Conservation (phyloP, 768 basidiomycete genomes). For the Leucocoprinus sp. region DNA sequence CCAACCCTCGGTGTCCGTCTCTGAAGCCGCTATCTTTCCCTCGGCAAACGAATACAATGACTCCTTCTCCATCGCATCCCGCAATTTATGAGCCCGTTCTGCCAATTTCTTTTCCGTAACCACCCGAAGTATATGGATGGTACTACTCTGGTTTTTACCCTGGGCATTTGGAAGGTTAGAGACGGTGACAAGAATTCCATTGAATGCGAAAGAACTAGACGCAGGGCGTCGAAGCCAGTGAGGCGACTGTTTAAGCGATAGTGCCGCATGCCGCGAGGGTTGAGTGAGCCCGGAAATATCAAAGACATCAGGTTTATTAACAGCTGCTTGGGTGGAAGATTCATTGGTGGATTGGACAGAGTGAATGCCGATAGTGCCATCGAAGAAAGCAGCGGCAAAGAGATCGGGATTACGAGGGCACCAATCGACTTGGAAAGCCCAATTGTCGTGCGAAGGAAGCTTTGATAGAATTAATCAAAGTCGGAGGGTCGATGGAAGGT, state of each 20-base stretch:
- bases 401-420: slow-evolving; percentile 84
- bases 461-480: slow-evolving; percentile 19
- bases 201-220: slow-evolving; percentile 82
- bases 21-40: slow-evolving; percentile 34
- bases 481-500: background rate
- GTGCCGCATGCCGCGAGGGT: slow-evolving; percentile 41
- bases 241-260: slow-evolving; percentile 90
- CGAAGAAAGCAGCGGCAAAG: slow-evolving; percentile 90
- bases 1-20: slow-evolving; percentile 52
- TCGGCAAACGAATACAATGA: slow-evolving; percentile 63
- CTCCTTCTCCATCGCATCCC: slow-evolving; percentile 49
- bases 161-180: slow-evolving; percentile 66
- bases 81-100: slow-evolving; percentile 62
- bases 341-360: slow-evolving; percentile 87
- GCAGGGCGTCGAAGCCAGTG: slow-evolving; percentile 90
- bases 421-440: slow-evolving; percentile 98
- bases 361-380: slow-evolving; percentile 89
- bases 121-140: slow-evolving; percentile 72
- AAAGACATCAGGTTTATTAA: slow-evolving; percentile 62
- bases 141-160: slow-evolving; percentile 76
- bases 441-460: slow-evolving; percentile 87
- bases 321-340: slow-evolving; percentile 22
- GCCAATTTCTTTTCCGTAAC: slow-evolving; percentile 71
- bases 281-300: slow-evolving; percentile 50
- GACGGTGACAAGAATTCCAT: slow-evolving; percentile 77